These are phyloP conservation scores for Tetrapyrgos nigripes DNA, from an alignment of 1,284 basidiomycete genomes.

Conservation along the genomic window DNA sequence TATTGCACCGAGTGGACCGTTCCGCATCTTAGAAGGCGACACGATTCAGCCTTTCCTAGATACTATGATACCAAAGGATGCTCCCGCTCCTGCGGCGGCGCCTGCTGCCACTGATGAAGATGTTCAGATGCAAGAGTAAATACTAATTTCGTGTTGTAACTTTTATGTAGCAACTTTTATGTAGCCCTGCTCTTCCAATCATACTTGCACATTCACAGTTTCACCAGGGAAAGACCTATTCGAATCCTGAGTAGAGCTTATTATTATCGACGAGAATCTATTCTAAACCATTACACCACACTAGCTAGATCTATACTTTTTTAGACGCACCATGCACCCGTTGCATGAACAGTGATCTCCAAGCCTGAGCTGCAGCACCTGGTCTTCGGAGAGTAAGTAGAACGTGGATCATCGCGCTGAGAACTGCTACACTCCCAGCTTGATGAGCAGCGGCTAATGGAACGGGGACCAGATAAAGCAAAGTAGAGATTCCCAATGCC, in stretches of 20 bases:
- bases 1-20: slow-evolving; percentile 58
- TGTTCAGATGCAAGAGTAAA: slow-evolving; percentile 79
- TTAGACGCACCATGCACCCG: slow-evolving; percentile 7
- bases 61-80: slow-evolving; percentile 73
- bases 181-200: not conserved
- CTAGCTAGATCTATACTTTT: not conserved
- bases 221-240: too few relatives aligned
- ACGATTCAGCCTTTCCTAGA: slow-evolving; percentile 73
- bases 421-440: slow-evolving; percentile 88
- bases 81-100: slow-evolving; percentile 41
- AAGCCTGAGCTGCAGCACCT: slow-evolving; percentile 67
- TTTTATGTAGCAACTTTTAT: too few relatives aligned
- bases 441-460: slow-evolving; percentile 95
- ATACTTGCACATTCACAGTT: too few relatives aligned
- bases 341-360: slow-evolving; percentile 47
- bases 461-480: slow-evolving; percentile 94
- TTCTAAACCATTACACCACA: not conserved
- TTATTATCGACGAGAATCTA: not conserved
- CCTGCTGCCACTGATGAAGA: slow-evolving; percentile 64
- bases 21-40: slow-evolving; percentile 85
- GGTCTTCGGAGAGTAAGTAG: slow-evolving; percentile 79
- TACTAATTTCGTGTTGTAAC: slow-evolving; percentile 17
- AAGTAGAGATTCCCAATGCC: slow-evolving; percentile 88
- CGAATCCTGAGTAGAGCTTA: not conserved
- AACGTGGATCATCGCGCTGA: slow-evolving; percentile 87